A percentile compares a stretch with the other conserved stretches of the same genome.
Evolutionary conservation across 2,329 filamentous ascomycete genomes (phyloP).

Genomic region (Coniosporium tulheliwenetii): DNA sequence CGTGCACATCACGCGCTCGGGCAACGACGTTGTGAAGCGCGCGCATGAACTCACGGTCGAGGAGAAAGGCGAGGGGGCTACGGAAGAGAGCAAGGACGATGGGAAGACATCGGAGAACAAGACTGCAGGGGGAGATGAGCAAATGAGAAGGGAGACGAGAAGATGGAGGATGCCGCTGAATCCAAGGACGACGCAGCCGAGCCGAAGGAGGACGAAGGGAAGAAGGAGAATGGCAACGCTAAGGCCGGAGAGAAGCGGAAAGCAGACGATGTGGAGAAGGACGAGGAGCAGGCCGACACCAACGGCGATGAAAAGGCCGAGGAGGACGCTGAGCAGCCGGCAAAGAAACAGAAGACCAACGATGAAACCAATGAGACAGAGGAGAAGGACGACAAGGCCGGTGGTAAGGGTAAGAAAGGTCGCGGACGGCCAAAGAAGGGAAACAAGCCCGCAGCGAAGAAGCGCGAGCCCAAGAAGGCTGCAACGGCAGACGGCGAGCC

Average conservation of each 20-base stretch:
- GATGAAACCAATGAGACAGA: slow-evolving; percentile 10
- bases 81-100: slow-evolving; percentile 16
- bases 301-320: slow-evolving; percentile 6
- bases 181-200: slow-evolving; percentile 7
- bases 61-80: slow-evolving; percentile 24
- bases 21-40: slow-evolving; percentile 50
- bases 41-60: slow-evolving; percentile 45
- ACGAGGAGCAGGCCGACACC: slow-evolving; percentile 10
- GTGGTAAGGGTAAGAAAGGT: slow-evolving; percentile 11
- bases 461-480: slow-evolving; percentile 31
- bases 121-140: slow-evolving; percentile 8
- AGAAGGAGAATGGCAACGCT: slow-evolving; percentile 4
- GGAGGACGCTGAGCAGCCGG: slow-evolving; percentile 9
- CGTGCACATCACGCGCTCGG: slow-evolving; percentile 40
- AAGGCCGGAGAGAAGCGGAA: slow-evolving; percentile 7
- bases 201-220: slow-evolving; percentile 8
- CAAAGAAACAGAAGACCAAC: slow-evolving; percentile 10
- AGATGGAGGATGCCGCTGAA: slow-evolving; percentile 7
- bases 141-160: slow-evolving; percentile 7
- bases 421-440: slow-evolving; percentile 24
- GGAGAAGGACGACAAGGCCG: slow-evolving; percentile 12
- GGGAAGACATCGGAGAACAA: slow-evolving; percentile 10
- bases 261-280: not conserved
- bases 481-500: slow-evolving; percentile 32
- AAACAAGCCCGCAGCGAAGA: slow-evolving; percentile 17